Percentiles rank a stretch among this genome's conserved stretches.
Conservation (phyloP, 2,329 filamentous ascomycete species). For the Aureobasidium pullulans region DNA sequence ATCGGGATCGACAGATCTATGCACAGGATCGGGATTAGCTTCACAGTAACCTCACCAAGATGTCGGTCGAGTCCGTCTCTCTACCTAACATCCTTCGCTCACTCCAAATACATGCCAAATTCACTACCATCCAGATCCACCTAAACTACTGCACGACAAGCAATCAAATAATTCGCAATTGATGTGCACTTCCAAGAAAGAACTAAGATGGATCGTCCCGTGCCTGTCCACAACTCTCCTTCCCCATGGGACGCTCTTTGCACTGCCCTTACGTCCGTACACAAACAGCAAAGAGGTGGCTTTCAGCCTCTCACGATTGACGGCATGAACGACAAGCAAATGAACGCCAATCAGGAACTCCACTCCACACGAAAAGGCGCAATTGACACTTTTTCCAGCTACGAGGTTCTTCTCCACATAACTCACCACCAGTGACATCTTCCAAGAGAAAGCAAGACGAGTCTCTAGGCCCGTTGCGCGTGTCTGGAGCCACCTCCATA, state of each 20-base stretch:
- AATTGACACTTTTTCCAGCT: background rate
- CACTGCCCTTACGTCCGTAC: background rate
- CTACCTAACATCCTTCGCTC: background rate
- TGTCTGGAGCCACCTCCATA: background rate
- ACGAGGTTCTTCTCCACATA: background rate
- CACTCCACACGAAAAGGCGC: background rate
- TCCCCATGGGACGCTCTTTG: background rate
- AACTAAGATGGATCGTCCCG: background rate
- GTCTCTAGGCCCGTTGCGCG: background rate
- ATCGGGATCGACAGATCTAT: constrained; percentile 3
- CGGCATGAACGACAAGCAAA: too few relatives aligned
- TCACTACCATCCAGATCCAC: background rate
- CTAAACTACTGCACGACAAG: background rate
- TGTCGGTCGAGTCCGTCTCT: background rate
- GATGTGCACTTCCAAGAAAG: background rate
- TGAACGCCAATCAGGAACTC: background rate
- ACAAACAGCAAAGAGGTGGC: background rate
- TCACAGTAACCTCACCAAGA: background rate
- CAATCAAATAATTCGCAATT: background rate
- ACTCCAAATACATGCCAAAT: background rate
- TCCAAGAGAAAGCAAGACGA: background rate
- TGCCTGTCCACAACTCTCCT: background rate
- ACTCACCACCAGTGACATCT: background rate
- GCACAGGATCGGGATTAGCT: background rate
- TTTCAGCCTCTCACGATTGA: background rate